Evolutionary conservation across 2,329 filamentous ascomycete species (phyloP).

Genomic region (Corniculantispora saksenae): DNA sequence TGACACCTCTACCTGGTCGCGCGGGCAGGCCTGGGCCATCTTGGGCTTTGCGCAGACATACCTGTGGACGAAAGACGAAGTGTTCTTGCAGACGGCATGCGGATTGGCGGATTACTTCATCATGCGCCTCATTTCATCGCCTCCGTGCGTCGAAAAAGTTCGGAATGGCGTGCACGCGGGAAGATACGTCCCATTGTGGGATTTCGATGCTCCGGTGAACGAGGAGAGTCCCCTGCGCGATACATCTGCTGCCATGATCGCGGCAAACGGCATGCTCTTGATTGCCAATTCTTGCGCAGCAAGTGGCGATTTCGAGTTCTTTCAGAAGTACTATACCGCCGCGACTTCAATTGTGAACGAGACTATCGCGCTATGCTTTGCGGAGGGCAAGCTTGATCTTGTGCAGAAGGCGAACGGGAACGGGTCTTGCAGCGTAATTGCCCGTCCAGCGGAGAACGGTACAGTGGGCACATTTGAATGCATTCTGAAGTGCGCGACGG

Average conservation of each 20-base stretch:
- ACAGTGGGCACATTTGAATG: constrained; percentile 29
- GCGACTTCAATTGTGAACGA: constrained; percentile 34
- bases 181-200: constrained; percentile 33
- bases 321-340: constrained; percentile 28
- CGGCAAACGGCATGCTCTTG: constrained; percentile 44
- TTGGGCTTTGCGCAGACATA: constrained; percentile 51
- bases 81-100: constrained; percentile 45
- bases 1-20: constrained; percentile 48
- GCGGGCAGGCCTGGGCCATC: constrained; percentile 52
- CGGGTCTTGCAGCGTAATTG: neutral
- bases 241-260: constrained; percentile 41
- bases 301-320: constrained; percentile 18
- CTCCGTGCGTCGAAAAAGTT: constrained; percentile 27
- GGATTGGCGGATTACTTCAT: constrained; percentile 51
- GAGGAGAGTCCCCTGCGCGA: constrained; percentile 34
- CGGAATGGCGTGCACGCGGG: constrained; percentile 15
- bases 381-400: constrained; percentile 28
- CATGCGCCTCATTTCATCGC: constrained; percentile 33
- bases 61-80: constrained; percentile 44
- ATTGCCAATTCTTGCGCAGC: constrained; percentile 36
- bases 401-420: neutral
- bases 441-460: neutral
- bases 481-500: constrained; percentile 36
- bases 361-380: constrained; percentile 30
- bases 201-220: constrained; percentile 44